Conservation (phyloP, 1,284 basidiomycete species). For the Ceratobasidium sp. region DNA sequence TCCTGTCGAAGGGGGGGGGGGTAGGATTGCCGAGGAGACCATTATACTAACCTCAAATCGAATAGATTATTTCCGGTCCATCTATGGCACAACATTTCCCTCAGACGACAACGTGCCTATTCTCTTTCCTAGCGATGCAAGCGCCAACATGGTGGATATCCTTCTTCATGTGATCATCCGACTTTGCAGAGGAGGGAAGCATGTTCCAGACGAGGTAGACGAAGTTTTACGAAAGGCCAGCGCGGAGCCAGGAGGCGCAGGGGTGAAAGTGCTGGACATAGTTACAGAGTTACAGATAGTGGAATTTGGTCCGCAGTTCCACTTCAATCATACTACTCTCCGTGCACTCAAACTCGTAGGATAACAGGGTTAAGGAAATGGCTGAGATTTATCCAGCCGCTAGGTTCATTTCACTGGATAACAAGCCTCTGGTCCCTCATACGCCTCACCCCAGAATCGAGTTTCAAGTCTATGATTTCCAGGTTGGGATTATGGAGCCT, state of each 20-base stretch:
- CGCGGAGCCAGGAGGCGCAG: neutral
- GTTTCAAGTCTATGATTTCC: constrained; percentile 13
- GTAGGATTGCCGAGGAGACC: neutral
- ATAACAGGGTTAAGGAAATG: constrained; percentile 7
- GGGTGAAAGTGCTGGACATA: neutral
- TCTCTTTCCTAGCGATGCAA: constrained; percentile 1
- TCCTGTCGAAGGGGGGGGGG: too few species aligned
- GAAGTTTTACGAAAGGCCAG: constrained; percentile 1
- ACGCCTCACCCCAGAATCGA: constrained; percentile 1
- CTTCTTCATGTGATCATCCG: constrained; percentile 4
- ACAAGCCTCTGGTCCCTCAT: neutral
- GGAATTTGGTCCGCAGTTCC: neutral
- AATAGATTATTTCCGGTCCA: constrained; percentile 9
- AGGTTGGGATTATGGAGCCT: constrained; percentile 8
- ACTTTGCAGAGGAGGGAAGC: neutral
- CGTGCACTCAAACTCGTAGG: neutral
- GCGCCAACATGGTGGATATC: constrained; percentile 9
- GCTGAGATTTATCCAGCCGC: constrained; percentile 1
- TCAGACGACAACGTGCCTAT: constrained; percentile 18
- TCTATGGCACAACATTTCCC: constrained; percentile 6
- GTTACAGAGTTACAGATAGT: constrained; percentile 11
- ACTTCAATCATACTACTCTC: neutral
- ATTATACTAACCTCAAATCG: neutral
- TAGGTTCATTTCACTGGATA: constrained; percentile 2
- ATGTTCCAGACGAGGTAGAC: neutral